Evolutionary conservation across 2,329 filamentous ascomycete genomes (phyloP), one percentile per base, ranked within the genome.

Genomic region (Aspergillus arachidicola): DNA sequence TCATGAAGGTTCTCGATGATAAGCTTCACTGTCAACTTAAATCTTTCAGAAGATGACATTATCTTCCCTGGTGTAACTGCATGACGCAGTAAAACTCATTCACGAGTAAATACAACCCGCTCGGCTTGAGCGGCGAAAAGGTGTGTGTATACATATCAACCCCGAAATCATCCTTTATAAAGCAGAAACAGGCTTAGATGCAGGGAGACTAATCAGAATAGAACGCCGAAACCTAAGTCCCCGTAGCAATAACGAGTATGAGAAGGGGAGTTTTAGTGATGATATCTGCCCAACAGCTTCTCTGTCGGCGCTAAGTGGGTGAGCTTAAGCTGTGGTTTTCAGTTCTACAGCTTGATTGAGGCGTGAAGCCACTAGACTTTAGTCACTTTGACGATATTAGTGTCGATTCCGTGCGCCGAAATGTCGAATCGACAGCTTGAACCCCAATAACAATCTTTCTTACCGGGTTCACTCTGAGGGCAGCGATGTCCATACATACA

Each of bases 401-500:
- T 82, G 72, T 89, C 87, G 67, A 88, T 82, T 16, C 83, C 83
- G 72, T 89, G 87, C 64, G 87, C 80, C 63, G 84, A 82, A 19
- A 75, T 72, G 41, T 83, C 80, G 69, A 89, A 89, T 38, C 86
- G 83, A 78, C 87, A 89, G 58, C 78, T 80, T 7, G 84, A 81
- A 16, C 84, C 84, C 75, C 86, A 87, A 68, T 85, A 83, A 71
- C 87, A 89, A 21, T 80, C 81, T 71, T 83, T 84, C 57, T 78
- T 81, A 43, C 84, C 84, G 32, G 81, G 79, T 62, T 81, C 77
- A 38, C 79, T 81, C 64, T 85, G 85, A 21, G 86, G 85, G 70
- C 87, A 89, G 41, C 84, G 82, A 73, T 89, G 87, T 26, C 87
- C 87, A 70, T 88, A 89, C 58, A 89, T 88, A 75, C 87, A 89